phyloP scores from a whole-genome alignment of 1,284 basidiomycete genomes.

The Trametes sp. region DNA sequence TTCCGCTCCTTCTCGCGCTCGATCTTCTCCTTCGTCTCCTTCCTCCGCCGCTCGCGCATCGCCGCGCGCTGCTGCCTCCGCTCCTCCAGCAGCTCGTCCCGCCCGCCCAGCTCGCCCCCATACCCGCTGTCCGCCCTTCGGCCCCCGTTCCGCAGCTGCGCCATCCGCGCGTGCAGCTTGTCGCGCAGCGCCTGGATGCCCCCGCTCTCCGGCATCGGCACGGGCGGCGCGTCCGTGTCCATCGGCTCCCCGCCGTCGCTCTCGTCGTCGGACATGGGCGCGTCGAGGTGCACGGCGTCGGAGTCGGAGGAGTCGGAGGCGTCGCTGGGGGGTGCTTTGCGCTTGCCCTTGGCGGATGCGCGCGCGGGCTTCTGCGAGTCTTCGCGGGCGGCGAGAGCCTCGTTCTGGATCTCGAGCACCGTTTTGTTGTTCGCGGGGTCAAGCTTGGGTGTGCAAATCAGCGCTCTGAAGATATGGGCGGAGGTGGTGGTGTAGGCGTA shows the following conservation, averaged over 20 bases:
- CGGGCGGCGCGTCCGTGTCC: conserved; percentile 40
- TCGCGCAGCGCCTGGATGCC: conserved; percentile 78
- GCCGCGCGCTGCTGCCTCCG: conserved; percentile 77
- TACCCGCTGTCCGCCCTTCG: conserved; percentile 46
- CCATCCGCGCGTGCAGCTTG: conserved; percentile 83
- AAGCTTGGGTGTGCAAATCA: conserved; percentile 52
- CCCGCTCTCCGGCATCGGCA: conserved; percentile 75
- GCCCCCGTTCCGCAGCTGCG: conserved; percentile 56
- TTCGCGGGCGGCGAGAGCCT: conserved; percentile 47
- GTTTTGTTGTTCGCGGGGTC: conserved; percentile 91
- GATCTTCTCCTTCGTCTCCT: conserved; percentile 86
- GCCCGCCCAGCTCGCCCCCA: conserved; percentile 57
- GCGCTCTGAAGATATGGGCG: neutral
- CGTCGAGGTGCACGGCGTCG: conserved; percentile 46
- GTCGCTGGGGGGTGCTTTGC: conserved; percentile 49
- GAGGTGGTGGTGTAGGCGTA: conserved; percentile 41
- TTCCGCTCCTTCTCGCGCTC: conserved; percentile 60
- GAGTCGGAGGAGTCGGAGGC: conserved; percentile 47
- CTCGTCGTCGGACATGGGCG: conserved; percentile 40
- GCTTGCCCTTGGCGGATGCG: conserved; percentile 53
- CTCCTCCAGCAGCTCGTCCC: conserved; percentile 85
- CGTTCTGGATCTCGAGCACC: conserved; percentile 77
- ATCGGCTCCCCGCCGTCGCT: conserved; percentile 39
- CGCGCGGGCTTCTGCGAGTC: conserved; percentile 25
- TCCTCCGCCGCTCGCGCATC: conserved; percentile 83